Base-by-base conservation (phyloP, 2,329 filamentous ascomycete species). In the Ophiognomonia clavigignenti-juglandacearum region DNA sequence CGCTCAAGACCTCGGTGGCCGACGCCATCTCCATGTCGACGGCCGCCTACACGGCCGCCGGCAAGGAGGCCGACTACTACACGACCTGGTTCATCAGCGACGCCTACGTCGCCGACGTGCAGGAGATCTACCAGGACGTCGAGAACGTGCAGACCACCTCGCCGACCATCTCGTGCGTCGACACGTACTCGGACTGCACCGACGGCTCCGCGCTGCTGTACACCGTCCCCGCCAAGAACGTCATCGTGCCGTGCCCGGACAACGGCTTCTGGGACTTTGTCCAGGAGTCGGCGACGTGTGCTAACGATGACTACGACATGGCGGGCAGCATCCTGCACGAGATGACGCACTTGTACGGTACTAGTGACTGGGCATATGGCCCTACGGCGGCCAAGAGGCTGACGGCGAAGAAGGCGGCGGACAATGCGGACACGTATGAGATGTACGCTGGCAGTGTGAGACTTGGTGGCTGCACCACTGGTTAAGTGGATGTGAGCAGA, bases 271-370 rank as follows among this genome's bases (percentile, higher is more conserved):
- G 51, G 51, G 39, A 42, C 16, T 53, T 53, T 38, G 44, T 47
- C 19, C 44, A 53, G 51, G 43, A 47, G 18, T 43, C 51, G 4
- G 11, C 51, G 5, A 50, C 48, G 18, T 53, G 51, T 29, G 45
- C 51, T 1, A 47, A 50, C 22, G 51, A 53, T 34, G 51, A 53
- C 37, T 53, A 53, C 18, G 51, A 53, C 35, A 49, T 41, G 20
- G 51, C 47, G 4, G 51, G 47, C 41, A 53, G 51, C 27, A 50
- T 53, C 27, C 51, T 53, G 22, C 51, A 53, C 41, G 51, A 53
- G 47, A 44, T 53, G 39, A 53, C 51, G 4, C 51, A 53, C 5
- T 18, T 45, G 41, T 51, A 51, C 39, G 49, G 49, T 13, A 51
- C 49, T 2, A 16, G 19, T 9, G 49, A 51, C 36, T 49, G 24